Evolutionary conservation across 805 yeast species (phyloP), one percentile per base, ranked within the genome.

Genomic region (Grigorovia yakushimaensis): DNA sequence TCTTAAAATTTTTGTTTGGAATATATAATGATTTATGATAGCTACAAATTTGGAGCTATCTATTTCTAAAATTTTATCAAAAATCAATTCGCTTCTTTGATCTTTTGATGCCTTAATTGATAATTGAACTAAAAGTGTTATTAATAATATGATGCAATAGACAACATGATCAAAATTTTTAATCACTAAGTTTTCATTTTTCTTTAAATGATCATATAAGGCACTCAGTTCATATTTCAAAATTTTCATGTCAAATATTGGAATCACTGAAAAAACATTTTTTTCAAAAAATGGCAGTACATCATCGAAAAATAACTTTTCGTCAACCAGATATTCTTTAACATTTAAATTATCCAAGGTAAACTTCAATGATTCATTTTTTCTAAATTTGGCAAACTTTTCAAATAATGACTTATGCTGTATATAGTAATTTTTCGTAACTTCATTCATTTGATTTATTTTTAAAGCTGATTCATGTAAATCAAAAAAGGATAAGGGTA

Each of bases 371-470:
- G 54, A 41, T 22, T 52, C 53, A 43, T 55, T 48, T 43, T 53
- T 52, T 44, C 66, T 55, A 42, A 49, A 52, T 19, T 49, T 47
- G 3, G 60, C 66, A 49, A 55, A 62, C 39, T 59, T 61, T 37
- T 60, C 59, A 41, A 61, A 57, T 18, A 62, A 39, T 9, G 51
- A 46, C 42, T 54, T 59, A 47, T 61, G 63, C 24, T 56, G 59
- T 18, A 50, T 51, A 30, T 46, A 49, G 30, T 44, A 54, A 7
- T 18, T 39, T 9, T 40, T 42, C 2, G 48, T 22, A 4, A 33
- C 39, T 18, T 41, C 42, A 39, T 45, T 43, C 18, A 48, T 7
- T 20, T 46, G 33, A 30, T 27, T 39, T 15, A 33, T n/a, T 9
- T 47, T 45, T 6, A 30, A 36, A 13, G 35, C 46, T 8, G 42